Conservation (phyloP, 192 early-diverging fungal species). For the Entomortierella chlamydospora region DNA sequence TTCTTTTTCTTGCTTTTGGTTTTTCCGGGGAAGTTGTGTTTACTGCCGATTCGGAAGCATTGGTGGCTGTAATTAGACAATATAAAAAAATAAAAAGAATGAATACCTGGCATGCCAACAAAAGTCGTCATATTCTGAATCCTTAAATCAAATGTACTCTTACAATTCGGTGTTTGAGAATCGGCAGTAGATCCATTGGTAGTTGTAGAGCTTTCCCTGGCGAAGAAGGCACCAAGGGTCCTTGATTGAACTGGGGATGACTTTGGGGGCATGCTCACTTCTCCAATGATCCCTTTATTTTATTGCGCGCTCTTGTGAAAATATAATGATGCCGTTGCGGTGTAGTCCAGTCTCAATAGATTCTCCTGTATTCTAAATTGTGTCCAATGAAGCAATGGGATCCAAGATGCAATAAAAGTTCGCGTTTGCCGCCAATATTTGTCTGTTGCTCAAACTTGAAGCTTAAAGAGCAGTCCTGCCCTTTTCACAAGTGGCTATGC, state of each 20-base stretch:
- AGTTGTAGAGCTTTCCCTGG: neutral
- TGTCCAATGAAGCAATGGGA: neutral
- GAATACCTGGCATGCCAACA: no score
- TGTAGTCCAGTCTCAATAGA: no score
- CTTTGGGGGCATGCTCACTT: neutral
- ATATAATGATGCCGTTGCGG: no score
- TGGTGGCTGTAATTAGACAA: neutral
- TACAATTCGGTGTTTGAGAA: neutral
- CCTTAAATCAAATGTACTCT: neutral
- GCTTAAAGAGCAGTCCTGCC: neutral
- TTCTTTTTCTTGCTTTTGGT: constrained; percentile 16
- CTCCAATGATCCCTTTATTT: neutral
- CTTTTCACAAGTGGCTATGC: neutral
- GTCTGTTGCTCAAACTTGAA: no score
- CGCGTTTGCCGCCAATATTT: neutral
- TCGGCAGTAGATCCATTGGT: neutral
- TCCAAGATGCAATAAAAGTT: neutral
- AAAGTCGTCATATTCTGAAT: no score
- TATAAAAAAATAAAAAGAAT: constrained; percentile 1
- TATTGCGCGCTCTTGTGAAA: no score
- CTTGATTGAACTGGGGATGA: neutral
- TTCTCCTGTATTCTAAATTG: no score
- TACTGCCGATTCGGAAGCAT: neutral
- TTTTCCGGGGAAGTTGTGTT: neutral
- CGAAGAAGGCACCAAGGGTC: neutral